These are phyloP conservation scores for Inonotus hispidus DNA, from an alignment of 1,284 basidiomycete genomes.

Conservation along the genomic window DNA sequence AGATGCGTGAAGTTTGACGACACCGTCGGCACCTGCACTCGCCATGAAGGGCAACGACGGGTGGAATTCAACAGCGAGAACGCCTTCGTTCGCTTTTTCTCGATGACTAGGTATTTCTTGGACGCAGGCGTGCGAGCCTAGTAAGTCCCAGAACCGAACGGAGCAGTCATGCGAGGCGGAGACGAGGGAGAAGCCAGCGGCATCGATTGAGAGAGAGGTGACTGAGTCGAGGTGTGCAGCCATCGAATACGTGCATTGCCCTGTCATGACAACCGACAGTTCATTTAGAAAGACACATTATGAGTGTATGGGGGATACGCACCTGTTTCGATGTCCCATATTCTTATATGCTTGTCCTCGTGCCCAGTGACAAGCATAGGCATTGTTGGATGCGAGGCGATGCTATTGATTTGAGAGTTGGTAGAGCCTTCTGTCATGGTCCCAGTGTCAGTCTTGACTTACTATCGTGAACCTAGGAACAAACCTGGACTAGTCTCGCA, in stretches of 20 bases:
- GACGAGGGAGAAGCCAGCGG: constrained; percentile 80
- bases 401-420: constrained; percentile 82
- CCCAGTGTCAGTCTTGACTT: constrained; percentile 1
- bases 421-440: constrained; percentile 53
- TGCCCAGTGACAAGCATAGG: constrained; percentile 85
- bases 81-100: constrained; percentile 86
- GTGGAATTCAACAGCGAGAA: constrained; percentile 84
- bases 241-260: constrained; percentile 85
- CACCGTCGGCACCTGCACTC: constrained; percentile 92
- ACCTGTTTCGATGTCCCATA: constrained; percentile 85
- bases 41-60: constrained; percentile 83
- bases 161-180: constrained; percentile 94
- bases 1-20: constrained; percentile 84
- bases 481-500: constrained; percentile 68
- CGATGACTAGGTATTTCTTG: constrained; percentile 90
- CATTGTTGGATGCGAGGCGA: constrained; percentile 89
- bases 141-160: constrained; percentile 91
- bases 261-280: constrained; percentile 31
- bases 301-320: constrained; percentile 25
- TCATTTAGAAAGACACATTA: neutral
- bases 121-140: constrained; percentile 73
- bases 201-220: constrained; percentile 86
- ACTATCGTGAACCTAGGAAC: constrained; percentile 24
- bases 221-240: constrained; percentile 89
- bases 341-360: constrained; percentile 89